Conservation (phyloP, 129 eudicot species). For the Arctium minus region DNA sequence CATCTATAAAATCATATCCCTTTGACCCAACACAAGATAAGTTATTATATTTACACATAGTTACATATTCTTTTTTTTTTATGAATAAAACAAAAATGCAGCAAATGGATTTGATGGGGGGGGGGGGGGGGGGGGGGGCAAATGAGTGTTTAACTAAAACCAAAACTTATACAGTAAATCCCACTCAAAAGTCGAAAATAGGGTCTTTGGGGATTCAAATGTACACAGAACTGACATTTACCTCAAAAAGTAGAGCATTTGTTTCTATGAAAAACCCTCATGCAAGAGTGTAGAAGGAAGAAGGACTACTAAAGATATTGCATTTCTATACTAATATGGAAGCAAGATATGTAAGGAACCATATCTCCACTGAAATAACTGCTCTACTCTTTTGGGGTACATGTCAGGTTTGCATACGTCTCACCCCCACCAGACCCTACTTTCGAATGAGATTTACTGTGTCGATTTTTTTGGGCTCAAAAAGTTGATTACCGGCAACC, state of each 20-base stretch:
- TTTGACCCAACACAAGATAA: constrained; percentile 35
- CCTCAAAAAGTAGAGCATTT: not conserved
- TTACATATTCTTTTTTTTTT: constrained; percentile 3
- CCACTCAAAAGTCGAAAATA: not conserved
- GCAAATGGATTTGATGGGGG: not conserved
- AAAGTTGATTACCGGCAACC: too few relatives aligned
- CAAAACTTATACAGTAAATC: not conserved
- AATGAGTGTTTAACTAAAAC: not conserved
- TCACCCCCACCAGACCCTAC: too few relatives aligned
- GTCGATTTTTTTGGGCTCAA: too few relatives aligned
- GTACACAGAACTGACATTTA: not conserved
- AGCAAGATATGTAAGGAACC: not conserved
- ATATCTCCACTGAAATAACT: not conserved
- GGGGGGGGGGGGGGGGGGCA: not conserved
- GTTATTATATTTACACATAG: constrained; percentile 16
- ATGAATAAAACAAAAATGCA: not conserved
- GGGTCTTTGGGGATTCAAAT: not conserved
- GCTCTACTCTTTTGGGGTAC: not conserved
- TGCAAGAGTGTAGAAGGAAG: too few relatives aligned
- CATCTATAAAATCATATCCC: constrained; percentile 23
- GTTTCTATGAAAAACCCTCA: too few relatives aligned
- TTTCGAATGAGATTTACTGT: not conserved
- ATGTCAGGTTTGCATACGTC: not conserved
- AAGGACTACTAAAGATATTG: too few relatives aligned
- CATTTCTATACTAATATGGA: too few relatives aligned